Evolutionary conservation across 306 rosid species (phyloP).

Genomic region (Cucumis melo): DNA sequence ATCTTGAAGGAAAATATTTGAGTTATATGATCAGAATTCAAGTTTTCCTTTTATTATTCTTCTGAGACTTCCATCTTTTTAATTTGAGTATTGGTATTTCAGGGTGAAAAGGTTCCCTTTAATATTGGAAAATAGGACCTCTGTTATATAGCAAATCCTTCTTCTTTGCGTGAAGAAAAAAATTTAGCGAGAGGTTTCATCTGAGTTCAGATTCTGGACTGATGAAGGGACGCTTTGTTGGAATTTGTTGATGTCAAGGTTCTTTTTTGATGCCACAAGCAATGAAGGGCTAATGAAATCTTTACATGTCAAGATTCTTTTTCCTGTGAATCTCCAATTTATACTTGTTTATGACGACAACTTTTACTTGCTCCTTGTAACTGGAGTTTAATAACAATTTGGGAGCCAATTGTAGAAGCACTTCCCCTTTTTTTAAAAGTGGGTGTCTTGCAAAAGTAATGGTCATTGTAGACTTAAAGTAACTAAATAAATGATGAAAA

Average conservation of each 20-base stretch:
- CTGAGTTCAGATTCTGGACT: constrained; percentile 30
- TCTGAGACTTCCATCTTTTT: neutral
- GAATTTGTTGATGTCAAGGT: constrained; percentile 79
- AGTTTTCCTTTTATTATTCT: neutral
- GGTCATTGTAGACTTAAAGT: neutral
- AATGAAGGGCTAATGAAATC: constrained; percentile 41
- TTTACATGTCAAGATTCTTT: too few species aligned
- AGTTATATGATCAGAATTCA: neutral
- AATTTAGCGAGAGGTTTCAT: constrained; percentile 35
- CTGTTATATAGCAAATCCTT: constrained; percentile 33
- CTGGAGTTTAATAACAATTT: neutral
- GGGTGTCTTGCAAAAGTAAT: neutral
- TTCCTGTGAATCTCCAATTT: neutral
- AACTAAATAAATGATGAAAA: neutral
- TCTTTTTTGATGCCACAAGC: constrained; percentile 70
- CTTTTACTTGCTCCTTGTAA: neutral
- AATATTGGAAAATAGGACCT: constrained; percentile 56
- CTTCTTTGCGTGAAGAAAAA: constrained; percentile 52
- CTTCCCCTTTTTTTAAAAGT: neutral
- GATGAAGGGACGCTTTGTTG: constrained; percentile 81
- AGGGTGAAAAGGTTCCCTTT: constrained; percentile 86
- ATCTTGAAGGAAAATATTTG: neutral
- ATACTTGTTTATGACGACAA: neutral
- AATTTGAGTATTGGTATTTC: constrained; percentile 16
- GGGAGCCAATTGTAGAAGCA: neutral